phyloP scores from a whole-genome alignment of 2,329 filamentous ascomycete genomes.

The Aspergillus sp. region DNA sequence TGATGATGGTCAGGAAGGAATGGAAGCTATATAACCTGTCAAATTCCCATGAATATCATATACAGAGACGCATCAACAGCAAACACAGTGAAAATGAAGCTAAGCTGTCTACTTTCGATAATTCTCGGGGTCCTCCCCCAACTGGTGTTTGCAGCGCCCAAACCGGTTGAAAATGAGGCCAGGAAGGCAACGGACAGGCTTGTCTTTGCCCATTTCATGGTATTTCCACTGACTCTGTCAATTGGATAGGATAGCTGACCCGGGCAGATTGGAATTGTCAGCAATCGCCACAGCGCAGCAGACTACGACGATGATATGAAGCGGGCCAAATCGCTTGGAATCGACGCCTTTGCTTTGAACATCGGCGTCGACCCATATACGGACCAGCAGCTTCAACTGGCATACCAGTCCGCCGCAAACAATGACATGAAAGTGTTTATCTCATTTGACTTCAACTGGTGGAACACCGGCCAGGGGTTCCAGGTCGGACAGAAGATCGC shows the following conservation, averaged over 20 bases:
- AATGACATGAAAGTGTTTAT: slow-evolving; percentile 56
- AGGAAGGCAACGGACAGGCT: background rate
- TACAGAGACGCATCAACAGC: background rate
- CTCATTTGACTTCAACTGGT: slow-evolving; percentile 59
- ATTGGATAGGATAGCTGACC: background rate
- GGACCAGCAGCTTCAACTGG: slow-evolving; percentile 48
- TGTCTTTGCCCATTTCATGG: slow-evolving; percentile 12
- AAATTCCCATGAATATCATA: background rate
- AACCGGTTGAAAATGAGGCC: background rate
- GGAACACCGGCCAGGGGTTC: slow-evolving; percentile 35
- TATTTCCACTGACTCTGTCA: background rate
- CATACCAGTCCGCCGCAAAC: slow-evolving; percentile 51
- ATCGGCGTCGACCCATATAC: slow-evolving; percentile 47
- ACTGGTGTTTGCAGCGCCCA: background rate
- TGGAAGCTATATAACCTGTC: background rate
- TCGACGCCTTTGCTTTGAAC: slow-evolving; percentile 54
- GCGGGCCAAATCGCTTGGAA: slow-evolving; percentile 43
- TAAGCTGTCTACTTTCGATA: background rate
- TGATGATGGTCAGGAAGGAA: background rate
- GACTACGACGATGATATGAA: slow-evolving; percentile 53
- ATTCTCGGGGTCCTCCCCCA: background rate
- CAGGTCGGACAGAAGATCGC: slow-evolving; percentile 49
- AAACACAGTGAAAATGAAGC: background rate
- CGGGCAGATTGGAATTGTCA: slow-evolving; percentile 47
- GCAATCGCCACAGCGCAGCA: slow-evolving; percentile 41